Evolutionary conservation across 148 eudicot species (phyloP), one percentile per base, ranked within the genome.

Genomic region (Euryodendron excelsum): DNA sequence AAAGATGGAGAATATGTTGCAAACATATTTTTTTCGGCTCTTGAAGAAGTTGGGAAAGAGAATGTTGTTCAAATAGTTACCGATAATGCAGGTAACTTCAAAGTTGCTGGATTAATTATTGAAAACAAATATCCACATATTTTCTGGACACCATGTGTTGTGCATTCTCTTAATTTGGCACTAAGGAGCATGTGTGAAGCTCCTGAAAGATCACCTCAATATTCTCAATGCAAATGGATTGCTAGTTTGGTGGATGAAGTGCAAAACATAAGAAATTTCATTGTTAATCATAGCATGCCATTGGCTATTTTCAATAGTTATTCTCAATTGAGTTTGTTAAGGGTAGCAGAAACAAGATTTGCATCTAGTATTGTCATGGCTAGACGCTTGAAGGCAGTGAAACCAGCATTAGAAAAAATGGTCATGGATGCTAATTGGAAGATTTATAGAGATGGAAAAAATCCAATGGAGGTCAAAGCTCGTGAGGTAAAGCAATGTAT

Each of bases 341-440:
- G 14, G 5, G 78, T 73, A 2, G 65, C 30, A 0, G 65, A 79
- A 50, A 63, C 77, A 0, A 73, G 78, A 31, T 73, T 79, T 79
- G 72, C 72, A 33, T 69, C 75, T 18, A 27, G 11, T 34, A 27
- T 69, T 18, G 39, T 13, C 37, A 52, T 69, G 55, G 41, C 39
- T 7, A 13, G 23, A 37, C 36, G 58, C 0, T 44, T 73, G 18
- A 9, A 3, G 1, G 4, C 2, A 6, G 65, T 62, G 14, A 63
- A 64, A 18, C 3, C 23, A 5, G 45, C 77, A 21, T 69, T 73
- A 9, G 82, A 79, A 41, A 34, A 64, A 23, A 62, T 52, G 78
- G 73, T 64, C 13, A 72, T 73, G 47, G 72, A 73, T 45, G 11
- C 77, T 11, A 44, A 53, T 34, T 73, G 62, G 61, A 73, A 30